phyloP scores from a whole-genome alignment of 495 filamentous ascomycete species.

The Hypoxylon lenormandii region DNA sequence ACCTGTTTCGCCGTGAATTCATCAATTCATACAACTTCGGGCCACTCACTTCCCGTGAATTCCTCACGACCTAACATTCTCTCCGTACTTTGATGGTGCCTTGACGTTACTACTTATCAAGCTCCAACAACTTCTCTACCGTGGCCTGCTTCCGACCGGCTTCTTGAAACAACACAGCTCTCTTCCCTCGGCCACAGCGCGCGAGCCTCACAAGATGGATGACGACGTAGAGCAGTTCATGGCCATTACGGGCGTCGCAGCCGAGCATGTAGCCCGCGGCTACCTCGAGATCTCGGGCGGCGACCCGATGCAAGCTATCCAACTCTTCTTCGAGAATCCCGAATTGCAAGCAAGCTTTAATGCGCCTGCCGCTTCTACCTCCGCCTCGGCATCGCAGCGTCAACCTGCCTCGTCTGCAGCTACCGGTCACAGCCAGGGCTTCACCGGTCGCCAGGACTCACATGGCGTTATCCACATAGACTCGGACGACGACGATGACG shows the following conservation, averaged over 20 bases:
- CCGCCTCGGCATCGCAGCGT: slow-evolving; percentile 28
- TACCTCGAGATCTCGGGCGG: slow-evolving; percentile 85
- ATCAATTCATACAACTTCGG: background rate
- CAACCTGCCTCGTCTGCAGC: slow-evolving; percentile 33
- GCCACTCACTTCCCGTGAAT: background rate
- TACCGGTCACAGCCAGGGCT: slow-evolving; percentile 40
- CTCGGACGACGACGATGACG: slow-evolving; percentile 71
- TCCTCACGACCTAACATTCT: background rate
- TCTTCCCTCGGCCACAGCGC: background rate
- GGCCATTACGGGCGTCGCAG: slow-evolving; percentile 72
- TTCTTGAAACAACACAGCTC: background rate
- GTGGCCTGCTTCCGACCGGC: too few species aligned
- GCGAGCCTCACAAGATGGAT: slow-evolving; percentile 70
- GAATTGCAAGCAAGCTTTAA: slow-evolving; percentile 67
- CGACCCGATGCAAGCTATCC: slow-evolving; percentile 84
- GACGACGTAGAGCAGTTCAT: slow-evolving; percentile 69
- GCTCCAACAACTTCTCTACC: too few species aligned
- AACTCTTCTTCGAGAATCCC: slow-evolving; percentile 88
- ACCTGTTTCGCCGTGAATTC: background rate
- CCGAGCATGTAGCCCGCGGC: slow-evolving; percentile 72
- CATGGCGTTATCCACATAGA: slow-evolving; percentile 77
- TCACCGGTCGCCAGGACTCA: slow-evolving; percentile 62
- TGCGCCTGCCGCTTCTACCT: slow-evolving; percentile 53
- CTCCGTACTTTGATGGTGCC: too few species aligned
- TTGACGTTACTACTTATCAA: too few species aligned